phyloP scores from a whole-genome alignment of 257 asterid genomes.

The Nicotiana paniculata region DNA sequence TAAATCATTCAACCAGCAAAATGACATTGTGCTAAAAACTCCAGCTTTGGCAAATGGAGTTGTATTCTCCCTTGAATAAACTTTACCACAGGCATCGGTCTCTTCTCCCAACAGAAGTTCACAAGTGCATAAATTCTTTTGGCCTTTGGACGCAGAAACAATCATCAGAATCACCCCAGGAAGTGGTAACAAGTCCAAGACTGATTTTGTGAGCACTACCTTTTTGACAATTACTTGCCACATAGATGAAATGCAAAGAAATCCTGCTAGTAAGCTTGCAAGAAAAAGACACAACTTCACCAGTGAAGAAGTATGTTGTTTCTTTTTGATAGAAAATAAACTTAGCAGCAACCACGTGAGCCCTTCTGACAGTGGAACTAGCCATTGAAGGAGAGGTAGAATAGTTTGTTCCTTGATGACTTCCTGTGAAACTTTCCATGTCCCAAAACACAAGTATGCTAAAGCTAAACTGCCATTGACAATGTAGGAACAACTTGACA shows the following conservation, averaged over 20 bases:
- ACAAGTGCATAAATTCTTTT: neutral
- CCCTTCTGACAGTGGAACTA: slow-evolving; percentile 14
- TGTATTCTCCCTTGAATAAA: neutral
- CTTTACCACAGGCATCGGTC: neutral
- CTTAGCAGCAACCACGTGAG: slow-evolving; percentile 15
- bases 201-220: neutral
- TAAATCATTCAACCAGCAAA: slow-evolving; percentile 30
- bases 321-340: neutral
- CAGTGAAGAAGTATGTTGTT: neutral
- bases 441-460: slow-evolving; percentile 11
- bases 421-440: neutral
- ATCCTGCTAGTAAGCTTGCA: slow-evolving; percentile 8
- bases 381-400: slow-evolving; percentile 18
- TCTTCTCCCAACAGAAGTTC: slow-evolving; percentile 15
- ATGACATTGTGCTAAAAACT: slow-evolving; percentile 13
- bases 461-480: slow-evolving; percentile 12
- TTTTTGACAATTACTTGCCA: slow-evolving; percentile 1
- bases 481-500: slow-evolving; percentile 2
- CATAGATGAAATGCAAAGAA: slow-evolving; percentile 16
- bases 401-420: neutral
- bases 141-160: neutral
- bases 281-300: slow-evolving; percentile 7
- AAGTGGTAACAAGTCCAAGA: slow-evolving; percentile 11
- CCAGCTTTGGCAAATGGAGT: slow-evolving; percentile 30
- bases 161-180: slow-evolving; percentile 15